Percentiles rank a stretch among this genome's conserved stretches.
Conservation (phyloP, 2,329 filamentous ascomycete genomes). For the Aureobasidium melanogenum region DNA sequence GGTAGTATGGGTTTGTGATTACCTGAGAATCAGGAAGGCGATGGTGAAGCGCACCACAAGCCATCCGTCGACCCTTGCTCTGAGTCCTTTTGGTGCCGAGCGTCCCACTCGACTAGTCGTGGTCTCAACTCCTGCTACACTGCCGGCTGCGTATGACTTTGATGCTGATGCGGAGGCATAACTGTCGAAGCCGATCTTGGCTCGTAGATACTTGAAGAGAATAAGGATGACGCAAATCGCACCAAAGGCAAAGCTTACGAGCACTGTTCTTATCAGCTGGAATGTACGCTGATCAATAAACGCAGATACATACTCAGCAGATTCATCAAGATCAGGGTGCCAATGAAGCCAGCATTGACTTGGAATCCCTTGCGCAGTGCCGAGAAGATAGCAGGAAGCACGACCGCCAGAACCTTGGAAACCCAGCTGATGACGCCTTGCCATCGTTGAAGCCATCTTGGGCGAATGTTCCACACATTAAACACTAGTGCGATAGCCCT, state of each 20-base stretch:
- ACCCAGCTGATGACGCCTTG: not conserved
- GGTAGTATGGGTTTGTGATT: not conserved
- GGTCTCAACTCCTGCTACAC: not conserved
- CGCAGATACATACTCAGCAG: constrained; percentile 9
- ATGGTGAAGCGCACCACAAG: constrained; percentile 16
- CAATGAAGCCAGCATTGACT: constrained; percentile 4
- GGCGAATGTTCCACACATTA: constrained; percentile 15
- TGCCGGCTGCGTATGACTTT: not conserved
- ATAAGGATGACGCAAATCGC: constrained; percentile 16
- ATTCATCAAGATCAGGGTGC: constrained; percentile 13
- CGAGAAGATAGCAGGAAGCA: constrained; percentile 13
- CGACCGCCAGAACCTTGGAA: constrained; percentile 12
- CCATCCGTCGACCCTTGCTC: constrained; percentile 13
- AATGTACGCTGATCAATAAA: not conserved
- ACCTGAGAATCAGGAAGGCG: constrained; percentile 14
- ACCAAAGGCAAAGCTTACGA: constrained; percentile 15
- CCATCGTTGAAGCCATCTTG: constrained; percentile 2
- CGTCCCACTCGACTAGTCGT: not conserved
- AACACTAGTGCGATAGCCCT: constrained; percentile 16
- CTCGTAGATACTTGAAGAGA: constrained; percentile 15
- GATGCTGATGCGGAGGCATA: constrained; percentile 5
- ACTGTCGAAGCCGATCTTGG: constrained; percentile 11
- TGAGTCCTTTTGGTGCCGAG: not conserved
- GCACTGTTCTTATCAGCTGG: constrained; percentile 10
- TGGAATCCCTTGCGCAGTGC: constrained; percentile 12